These are phyloP conservation scores for Aspergillus coremiiformis DNA, from an alignment of 495 filamentous ascomycete species.

Conservation along the genomic window DNA sequence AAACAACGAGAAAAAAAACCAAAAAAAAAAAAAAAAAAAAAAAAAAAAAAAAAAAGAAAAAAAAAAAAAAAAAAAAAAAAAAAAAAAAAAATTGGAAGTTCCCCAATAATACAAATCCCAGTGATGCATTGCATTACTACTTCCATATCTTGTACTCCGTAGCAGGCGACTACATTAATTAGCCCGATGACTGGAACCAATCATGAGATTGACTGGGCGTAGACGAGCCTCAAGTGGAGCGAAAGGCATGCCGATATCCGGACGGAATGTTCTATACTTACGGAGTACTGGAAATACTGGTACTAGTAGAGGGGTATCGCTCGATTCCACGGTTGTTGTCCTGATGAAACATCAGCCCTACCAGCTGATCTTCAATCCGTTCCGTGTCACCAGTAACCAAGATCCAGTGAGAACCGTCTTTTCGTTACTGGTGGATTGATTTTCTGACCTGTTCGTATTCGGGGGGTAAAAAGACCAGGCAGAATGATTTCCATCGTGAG, in stretches of 20 bases:
- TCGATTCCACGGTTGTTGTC: too few species aligned
- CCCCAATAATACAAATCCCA: neutral
- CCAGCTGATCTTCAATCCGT: too few species aligned
- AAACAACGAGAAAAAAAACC: neutral
- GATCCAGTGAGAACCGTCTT: neutral
- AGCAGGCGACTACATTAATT: too few species aligned
- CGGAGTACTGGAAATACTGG: too few species aligned
- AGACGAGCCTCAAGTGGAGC: constrained; percentile 5
- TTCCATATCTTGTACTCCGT: too few species aligned
- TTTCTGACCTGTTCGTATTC: neutral
- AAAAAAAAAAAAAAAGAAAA: neutral
- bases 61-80: neutral
- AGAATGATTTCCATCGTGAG: neutral
- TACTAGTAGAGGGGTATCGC: too few species aligned
- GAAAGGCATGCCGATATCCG: neutral
- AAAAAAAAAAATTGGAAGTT: too few species aligned
- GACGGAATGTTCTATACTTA: neutral
- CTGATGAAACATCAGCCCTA: too few species aligned
- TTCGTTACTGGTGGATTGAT: neutral
- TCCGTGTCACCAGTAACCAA: too few species aligned
- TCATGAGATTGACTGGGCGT: constrained; percentile 5
- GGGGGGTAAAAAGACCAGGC: neutral
- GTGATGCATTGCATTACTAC: too few species aligned
- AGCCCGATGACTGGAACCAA: neutral
- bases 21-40: neutral